A percentile compares a stretch with the other conserved stretches of the same genome.
Evolutionary conservation across 2,329 filamentous ascomycete genomes (phyloP).

Genomic region (Hypoxylon sp.): DNA sequence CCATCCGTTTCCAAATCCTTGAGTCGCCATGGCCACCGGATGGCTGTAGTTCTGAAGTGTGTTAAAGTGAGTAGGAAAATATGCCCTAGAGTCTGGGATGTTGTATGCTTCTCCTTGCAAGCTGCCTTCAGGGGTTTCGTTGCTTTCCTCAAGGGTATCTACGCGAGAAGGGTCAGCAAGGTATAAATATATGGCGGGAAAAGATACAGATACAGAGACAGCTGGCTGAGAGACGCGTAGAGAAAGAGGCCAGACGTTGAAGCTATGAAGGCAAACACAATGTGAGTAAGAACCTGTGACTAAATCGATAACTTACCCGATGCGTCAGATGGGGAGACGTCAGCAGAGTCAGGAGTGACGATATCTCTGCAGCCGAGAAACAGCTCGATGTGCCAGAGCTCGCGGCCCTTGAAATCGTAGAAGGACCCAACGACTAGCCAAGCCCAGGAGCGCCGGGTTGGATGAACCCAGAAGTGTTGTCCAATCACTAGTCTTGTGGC

Average conservation of each 20-base stretch:
- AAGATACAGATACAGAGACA: neutral
- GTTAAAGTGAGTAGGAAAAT: neutral
- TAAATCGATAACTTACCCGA: constrained; percentile 10
- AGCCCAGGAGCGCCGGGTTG: constrained; percentile 51
- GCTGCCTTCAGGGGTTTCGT: neutral
- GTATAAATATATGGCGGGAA: neutral
- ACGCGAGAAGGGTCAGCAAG: neutral
- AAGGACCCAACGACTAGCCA: constrained; percentile 58
- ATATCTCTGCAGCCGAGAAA: constrained; percentile 46
- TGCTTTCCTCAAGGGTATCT: neutral
- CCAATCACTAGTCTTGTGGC: constrained; percentile 57
- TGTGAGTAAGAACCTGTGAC: neutral
- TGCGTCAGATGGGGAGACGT: constrained; percentile 2
- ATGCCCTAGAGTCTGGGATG: neutral
- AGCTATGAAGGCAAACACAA: neutral
- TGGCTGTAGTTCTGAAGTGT: neutral
- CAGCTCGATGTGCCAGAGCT: constrained; percentile 57
- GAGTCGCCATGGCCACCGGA: constrained; percentile 26
- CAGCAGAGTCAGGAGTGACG: constrained; percentile 7
- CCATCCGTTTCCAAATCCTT: constrained; percentile 34
- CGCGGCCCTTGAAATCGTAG: constrained; percentile 52
- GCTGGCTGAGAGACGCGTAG: neutral
- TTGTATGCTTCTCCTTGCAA: neutral
- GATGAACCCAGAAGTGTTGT: constrained; percentile 50
- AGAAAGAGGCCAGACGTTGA: neutral